Evolutionary conservation across 2,329 filamentous ascomycete genomes (phyloP).

Genomic region (Penicillium sp.): DNA sequence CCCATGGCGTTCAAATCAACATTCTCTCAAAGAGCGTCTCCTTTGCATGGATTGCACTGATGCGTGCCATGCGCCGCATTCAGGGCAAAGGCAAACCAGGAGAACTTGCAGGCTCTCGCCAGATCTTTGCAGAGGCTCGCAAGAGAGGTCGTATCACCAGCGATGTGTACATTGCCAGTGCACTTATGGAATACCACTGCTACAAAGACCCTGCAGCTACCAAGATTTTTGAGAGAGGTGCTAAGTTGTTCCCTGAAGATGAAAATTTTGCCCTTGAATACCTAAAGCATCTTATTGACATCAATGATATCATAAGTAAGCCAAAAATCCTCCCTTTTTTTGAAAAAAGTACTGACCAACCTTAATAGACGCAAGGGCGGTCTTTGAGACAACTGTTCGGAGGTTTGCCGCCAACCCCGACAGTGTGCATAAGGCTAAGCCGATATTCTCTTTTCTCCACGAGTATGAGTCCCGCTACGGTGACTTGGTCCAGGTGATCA

Average conservation of each 20-base stretch:
- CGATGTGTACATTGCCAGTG: slow-evolving; percentile 92
- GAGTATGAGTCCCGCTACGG: slow-evolving; percentile 94
- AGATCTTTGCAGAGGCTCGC: slow-evolving; percentile 86
- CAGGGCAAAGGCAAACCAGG: slow-evolving; percentile 79
- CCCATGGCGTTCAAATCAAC: slow-evolving; percentile 70
- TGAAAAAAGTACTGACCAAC: slow-evolving; percentile 12
- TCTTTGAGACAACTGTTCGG: slow-evolving; percentile 92
- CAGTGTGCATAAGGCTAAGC: slow-evolving; percentile 71
- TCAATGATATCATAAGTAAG: slow-evolving; percentile 91
- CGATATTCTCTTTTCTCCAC: slow-evolving; percentile 88
- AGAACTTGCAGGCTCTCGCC: slow-evolving; percentile 70
- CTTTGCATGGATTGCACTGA: slow-evolving; percentile 91
- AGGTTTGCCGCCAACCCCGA: slow-evolving; percentile 77
- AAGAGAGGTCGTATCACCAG: slow-evolving; percentile 85
- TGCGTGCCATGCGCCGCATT: slow-evolving; percentile 89
- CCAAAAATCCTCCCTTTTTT: slow-evolving; percentile 15
- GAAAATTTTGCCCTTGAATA: slow-evolving; percentile 94
- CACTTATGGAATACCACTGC: slow-evolving; percentile 89
- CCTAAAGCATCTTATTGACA: slow-evolving; percentile 87
- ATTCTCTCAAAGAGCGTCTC: slow-evolving; percentile 83
- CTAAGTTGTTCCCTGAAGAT: slow-evolving; percentile 90
- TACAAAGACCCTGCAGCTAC: slow-evolving; percentile 91
- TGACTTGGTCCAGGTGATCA: slow-evolving; percentile 84
- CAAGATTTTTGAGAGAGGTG: slow-evolving; percentile 93
- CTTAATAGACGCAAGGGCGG: slow-evolving; percentile 77